A percentile compares a stretch with the other conserved stretches of the same genome.
These are phyloP conservation scores for Solanum arcanum DNA, from an alignment of 257 asterid species.

Conservation along the genomic window DNA sequence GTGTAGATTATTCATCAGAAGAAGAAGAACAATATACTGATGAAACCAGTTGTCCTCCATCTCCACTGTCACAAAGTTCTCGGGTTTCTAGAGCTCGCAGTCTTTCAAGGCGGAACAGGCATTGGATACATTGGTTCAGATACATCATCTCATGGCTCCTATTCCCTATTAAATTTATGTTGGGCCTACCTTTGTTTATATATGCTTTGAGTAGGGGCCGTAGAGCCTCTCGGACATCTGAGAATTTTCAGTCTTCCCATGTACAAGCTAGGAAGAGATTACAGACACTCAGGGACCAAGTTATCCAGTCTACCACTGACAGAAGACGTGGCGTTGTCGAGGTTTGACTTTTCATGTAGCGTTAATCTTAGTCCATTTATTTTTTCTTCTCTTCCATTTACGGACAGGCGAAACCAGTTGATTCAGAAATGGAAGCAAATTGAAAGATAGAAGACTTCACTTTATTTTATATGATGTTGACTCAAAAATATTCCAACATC, in stretches of 20 bases:
- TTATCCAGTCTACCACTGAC: conserved; percentile 81
- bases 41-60: conserved; percentile 40
- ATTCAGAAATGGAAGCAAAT: background rate
- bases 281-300: conserved; percentile 60
- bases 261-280: conserved; percentile 45
- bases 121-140: conserved; percentile 51
- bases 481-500: background rate
- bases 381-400: background rate
- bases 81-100: conserved; percentile 54
- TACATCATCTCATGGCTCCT: conserved; percentile 58
- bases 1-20: conserved; percentile 59
- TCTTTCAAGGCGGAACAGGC: conserved; percentile 34
- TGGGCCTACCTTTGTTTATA: conserved; percentile 55
- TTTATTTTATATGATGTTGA: background rate
- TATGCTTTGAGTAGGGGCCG: conserved; percentile 22
- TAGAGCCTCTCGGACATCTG: conserved; percentile 24
- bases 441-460: background rate
- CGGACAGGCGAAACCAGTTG: background rate
- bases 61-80: conserved; percentile 82
- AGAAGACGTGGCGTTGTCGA: conserved; percentile 98
- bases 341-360: conserved; percentile 21
- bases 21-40: conserved; percentile 47
- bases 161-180: conserved; percentile 60
- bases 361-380: background rate
- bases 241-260: conserved; percentile 26